These are phyloP conservation scores for Podospora sp. DNA, from an alignment of 495 filamentous ascomycete genomes.

Conservation along the genomic window DNA sequence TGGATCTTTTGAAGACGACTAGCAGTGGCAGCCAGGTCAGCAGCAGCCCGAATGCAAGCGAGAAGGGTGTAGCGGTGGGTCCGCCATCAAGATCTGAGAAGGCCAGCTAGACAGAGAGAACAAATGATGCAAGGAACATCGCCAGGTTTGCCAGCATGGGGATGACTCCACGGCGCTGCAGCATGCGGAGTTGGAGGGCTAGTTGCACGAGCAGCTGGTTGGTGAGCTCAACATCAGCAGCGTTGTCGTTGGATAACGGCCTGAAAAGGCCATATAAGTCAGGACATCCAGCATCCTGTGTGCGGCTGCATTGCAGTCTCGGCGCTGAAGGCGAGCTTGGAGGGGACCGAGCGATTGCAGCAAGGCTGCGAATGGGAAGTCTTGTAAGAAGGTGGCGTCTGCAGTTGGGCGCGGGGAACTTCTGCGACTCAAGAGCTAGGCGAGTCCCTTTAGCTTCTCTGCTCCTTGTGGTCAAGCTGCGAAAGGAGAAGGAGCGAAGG, in stretches of 20 bases:
- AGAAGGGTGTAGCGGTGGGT: background rate
- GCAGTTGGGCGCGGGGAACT: background rate
- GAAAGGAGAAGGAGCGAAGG: too few species aligned
- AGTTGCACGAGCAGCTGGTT: background rate
- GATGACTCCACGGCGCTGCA: background rate
- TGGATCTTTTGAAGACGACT: conserved; percentile 16
- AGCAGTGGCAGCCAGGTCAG: conserved; percentile 20
- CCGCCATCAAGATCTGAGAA: background rate
- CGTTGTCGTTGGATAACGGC: background rate
- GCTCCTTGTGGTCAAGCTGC: too few species aligned
- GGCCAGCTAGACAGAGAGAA: background rate
- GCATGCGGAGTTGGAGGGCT: conserved; percentile 1
- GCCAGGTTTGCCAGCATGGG: conserved; percentile 1
- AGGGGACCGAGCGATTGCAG: background rate
- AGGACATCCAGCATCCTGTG: background rate
- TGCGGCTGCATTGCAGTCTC: background rate
- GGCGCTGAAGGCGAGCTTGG: background rate
- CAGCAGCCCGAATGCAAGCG: conserved; percentile 15
- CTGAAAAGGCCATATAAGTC: conserved; percentile 1
- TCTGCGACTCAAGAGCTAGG: background rate
- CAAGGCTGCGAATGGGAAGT: background rate
- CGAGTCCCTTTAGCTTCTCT: background rate
- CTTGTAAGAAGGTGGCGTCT: background rate
- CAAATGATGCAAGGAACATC: background rate
- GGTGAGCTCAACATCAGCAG: background rate